Conservation (phyloP, 352 stramenopile genomes). For the Achlya hypogyna region DNA sequence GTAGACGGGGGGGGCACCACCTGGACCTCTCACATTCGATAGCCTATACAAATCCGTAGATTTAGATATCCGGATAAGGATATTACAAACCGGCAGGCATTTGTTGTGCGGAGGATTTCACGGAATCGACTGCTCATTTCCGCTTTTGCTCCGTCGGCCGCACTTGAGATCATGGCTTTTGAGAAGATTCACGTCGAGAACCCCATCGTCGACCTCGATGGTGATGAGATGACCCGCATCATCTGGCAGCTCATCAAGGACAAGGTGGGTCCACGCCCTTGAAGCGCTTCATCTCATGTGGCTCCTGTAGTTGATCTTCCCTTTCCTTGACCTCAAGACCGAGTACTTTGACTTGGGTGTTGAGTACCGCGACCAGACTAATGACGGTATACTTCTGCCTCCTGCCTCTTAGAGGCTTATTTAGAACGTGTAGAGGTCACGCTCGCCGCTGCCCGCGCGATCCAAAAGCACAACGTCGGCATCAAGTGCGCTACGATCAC, state of each 20-base stretch:
- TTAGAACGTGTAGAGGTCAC: conserved; percentile 38
- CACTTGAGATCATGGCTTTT: background rate
- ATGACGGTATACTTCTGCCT: conserved; percentile 33
- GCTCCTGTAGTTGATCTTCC: conserved; percentile 46
- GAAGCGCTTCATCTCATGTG: background rate
- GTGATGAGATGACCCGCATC: conserved; percentile 74
- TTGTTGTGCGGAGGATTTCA: background rate
- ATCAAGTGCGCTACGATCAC: conserved; percentile 84
- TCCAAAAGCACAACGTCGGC: conserved; percentile 54
- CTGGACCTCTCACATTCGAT: background rate
- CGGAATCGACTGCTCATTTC: background rate
- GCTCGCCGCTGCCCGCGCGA: conserved; percentile 63
- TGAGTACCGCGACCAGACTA: conserved; percentile 57
- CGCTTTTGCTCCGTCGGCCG: background rate
- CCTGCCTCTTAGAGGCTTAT: background rate
- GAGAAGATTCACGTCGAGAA: conserved; percentile 65
- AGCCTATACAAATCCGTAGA: background rate
- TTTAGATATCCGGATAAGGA: background rate
- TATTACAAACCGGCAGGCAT: background rate
- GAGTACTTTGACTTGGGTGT: conserved; percentile 75
- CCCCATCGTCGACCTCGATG: conserved; percentile 66
- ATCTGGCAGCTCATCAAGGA: conserved; percentile 57
- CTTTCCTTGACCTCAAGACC: conserved; percentile 68
- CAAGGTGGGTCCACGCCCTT: conserved; percentile 20
- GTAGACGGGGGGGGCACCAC: background rate